Conservation (phyloP, 441 rosid genomes). For the Raphanus hybrid region DNA sequence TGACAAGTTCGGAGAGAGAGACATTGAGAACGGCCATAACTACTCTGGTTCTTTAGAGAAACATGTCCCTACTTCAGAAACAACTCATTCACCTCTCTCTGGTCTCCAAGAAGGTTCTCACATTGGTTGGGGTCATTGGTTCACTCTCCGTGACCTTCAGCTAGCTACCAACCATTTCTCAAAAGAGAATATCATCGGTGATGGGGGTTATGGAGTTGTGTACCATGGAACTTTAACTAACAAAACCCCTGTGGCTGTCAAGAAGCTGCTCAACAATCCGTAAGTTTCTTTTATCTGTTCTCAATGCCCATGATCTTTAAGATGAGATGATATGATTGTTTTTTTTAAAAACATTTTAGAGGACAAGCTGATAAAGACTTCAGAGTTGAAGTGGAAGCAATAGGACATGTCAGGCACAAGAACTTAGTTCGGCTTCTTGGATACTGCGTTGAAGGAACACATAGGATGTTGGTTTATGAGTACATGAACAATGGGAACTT, state of each 20-base stretch:
- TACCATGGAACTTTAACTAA: conserved; percentile 65
- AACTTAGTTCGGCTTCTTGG: conserved; percentile 84
- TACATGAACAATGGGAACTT: conserved; percentile 80
- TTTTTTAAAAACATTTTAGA: conserved; percentile 33
- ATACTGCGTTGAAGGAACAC: conserved; percentile 80
- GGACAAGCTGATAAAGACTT: conserved; percentile 86
- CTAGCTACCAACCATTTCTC: conserved; percentile 66
- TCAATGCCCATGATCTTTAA: conserved; percentile 20
- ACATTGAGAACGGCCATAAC: conserved; percentile 53
- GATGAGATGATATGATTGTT: conserved; percentile 12
- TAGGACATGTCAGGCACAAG: conserved; percentile 83
- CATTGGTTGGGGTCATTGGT: conserved; percentile 88
- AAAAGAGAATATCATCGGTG: conserved; percentile 72
- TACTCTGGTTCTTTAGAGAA: conserved; percentile 29
- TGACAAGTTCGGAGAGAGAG: conserved; percentile 54
- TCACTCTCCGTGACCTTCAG: conserved; percentile 78
- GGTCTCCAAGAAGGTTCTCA: conserved; percentile 72
- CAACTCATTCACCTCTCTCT: conserved; percentile 58
- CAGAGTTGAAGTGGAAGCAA: conserved; percentile 83
- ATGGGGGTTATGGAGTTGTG: conserved; percentile 83
- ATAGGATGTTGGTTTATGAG: conserved; percentile 78
- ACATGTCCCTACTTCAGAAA: conserved; percentile 42
- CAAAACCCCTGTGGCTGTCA: conserved; percentile 71
- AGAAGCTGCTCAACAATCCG: conserved; percentile 76
- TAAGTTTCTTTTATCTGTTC: conserved; percentile 40